These are phyloP conservation scores for Cyclocybe cylindracea DNA, from an alignment of 768 basidiomycete species.

Conservation along the genomic window DNA sequence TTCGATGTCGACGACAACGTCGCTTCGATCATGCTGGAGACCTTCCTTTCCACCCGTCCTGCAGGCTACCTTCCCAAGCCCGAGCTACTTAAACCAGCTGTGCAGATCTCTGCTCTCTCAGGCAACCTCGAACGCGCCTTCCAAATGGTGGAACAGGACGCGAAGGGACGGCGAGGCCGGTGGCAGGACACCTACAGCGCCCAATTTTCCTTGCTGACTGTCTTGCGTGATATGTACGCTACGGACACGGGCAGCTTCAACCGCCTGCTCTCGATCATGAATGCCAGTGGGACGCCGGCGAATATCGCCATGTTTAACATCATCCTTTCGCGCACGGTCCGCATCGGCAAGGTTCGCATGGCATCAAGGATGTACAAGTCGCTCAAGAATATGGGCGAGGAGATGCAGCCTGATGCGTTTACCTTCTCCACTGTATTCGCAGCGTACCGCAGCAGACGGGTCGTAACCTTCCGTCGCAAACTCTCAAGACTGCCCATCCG, in stretches of 20 bases:
- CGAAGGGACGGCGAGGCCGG: neutral
- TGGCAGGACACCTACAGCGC: conserved; percentile 20
- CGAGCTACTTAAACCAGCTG: neutral
- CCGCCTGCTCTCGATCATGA: conserved; percentile 40
- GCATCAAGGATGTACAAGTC: conserved; percentile 46
- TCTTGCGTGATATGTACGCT: conserved; percentile 31
- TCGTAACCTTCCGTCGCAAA: conserved; percentile 1
- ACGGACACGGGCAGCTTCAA: conserved; percentile 30
- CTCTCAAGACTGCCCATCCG: conserved; percentile 18
- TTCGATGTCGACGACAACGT: too few relatives aligned
- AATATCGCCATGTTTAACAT: conserved; percentile 48
- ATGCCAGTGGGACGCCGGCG: conserved; percentile 33
- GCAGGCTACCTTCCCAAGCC: neutral
- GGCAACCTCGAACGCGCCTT: conserved; percentile 10
- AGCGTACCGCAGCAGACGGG: conserved; percentile 9
- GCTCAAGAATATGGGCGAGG: conserved; percentile 33
- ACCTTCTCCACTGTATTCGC: conserved; percentile 49
- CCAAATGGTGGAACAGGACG: neutral
- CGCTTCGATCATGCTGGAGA: too few relatives aligned
- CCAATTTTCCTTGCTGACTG: conserved; percentile 40
- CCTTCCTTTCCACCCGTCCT: too few relatives aligned
- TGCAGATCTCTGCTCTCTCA: conserved; percentile 1
- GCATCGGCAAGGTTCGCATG: conserved; percentile 27
- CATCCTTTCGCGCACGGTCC: conserved; percentile 43
- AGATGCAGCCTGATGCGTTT: conserved; percentile 38